A percentile compares a stretch with the other conserved stretches of the same genome.
Evolutionary conservation across 768 basidiomycete species (phyloP).

Genomic region (Boletus pseudopeckii): DNA sequence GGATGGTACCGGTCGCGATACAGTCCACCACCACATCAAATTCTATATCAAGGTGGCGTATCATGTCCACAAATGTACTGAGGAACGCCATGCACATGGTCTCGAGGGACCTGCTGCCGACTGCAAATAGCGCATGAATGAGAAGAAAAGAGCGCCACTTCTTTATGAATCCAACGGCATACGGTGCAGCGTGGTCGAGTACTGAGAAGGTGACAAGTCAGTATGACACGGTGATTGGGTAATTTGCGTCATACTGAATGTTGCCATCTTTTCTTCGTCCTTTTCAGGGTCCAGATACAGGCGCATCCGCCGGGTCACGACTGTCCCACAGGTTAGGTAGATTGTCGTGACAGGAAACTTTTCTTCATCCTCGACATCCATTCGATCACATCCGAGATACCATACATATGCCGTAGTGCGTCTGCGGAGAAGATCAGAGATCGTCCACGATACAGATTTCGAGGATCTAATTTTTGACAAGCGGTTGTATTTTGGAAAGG

Average conservation of each 20-base stretch:
- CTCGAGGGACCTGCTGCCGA: slow-evolving; percentile 5
- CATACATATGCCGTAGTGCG: slow-evolving; percentile 4
- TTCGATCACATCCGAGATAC: neutral
- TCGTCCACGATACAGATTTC: neutral
- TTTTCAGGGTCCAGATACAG: slow-evolving; percentile 2
- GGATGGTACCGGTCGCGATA: slow-evolving; percentile 9
- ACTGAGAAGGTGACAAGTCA: slow-evolving; percentile 1
- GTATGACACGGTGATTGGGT: neutral
- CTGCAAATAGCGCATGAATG: slow-evolving; percentile 6
- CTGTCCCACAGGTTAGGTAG: neutral
- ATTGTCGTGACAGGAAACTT: neutral
- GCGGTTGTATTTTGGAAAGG: slow-evolving; percentile 7
- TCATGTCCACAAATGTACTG: slow-evolving; percentile 11
- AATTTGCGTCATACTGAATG: slow-evolving; percentile 3
- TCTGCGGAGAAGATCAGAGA: neutral
- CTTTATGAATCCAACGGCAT: slow-evolving; percentile 1
- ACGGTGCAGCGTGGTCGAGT: slow-evolving; percentile 3
- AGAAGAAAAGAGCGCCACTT: slow-evolving; percentile 15
- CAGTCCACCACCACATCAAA: slow-evolving; percentile 13
- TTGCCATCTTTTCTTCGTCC: slow-evolving; percentile 9
- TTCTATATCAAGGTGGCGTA: slow-evolving; percentile 5
- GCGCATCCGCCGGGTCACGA: neutral
- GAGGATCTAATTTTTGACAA: neutral
- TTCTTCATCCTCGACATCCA: neutral
- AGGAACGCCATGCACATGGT: slow-evolving; percentile 4